phyloP scores from a whole-genome alignment of 2,329 filamentous ascomycete species.

The Lasiodiplodia sp. region DNA sequence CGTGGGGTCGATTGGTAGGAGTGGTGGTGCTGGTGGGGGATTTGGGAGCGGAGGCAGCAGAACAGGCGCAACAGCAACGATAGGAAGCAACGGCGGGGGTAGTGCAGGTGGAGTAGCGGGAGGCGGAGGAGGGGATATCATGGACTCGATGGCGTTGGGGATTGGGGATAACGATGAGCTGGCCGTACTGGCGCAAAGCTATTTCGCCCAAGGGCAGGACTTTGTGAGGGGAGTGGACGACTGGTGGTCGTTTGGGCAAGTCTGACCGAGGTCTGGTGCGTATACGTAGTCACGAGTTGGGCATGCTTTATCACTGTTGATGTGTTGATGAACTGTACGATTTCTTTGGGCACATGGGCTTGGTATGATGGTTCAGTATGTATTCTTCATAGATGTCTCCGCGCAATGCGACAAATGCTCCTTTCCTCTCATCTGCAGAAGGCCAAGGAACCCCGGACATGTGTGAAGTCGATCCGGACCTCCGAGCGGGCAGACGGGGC shows the following conservation, averaged over 20 bases:
- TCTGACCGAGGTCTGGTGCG: not conserved
- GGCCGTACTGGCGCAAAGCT: conserved; percentile 57
- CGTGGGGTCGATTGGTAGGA: conserved; percentile 4
- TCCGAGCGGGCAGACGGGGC: too few species aligned
- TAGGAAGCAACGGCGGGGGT: not conserved
- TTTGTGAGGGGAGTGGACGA: conserved; percentile 49
- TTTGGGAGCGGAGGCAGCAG: not conserved
- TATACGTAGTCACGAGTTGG: not conserved
- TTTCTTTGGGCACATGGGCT: not conserved
- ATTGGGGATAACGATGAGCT: conserved; percentile 50
- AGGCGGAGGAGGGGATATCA: conserved; percentile 12
- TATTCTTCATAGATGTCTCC: not conserved
- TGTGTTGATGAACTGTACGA: not conserved
- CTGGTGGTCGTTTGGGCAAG: conserved; percentile 36
- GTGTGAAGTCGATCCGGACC: too few species aligned
- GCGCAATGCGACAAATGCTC: not conserved
- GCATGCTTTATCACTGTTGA: not conserved
- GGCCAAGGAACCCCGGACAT: not conserved
- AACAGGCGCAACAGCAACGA: not conserved
- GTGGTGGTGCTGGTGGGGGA: conserved; percentile 29
- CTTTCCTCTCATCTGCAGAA: not conserved
- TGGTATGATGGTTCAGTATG: not conserved
- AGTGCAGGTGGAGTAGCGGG: not conserved
- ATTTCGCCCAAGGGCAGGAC: conserved; percentile 56
- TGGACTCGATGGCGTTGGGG: conserved; percentile 35